A percentile compares a stretch with the other conserved stretches of the same genome.
phyloP scores from a whole-genome alignment of 495 filamentous ascomycete species.

The Margaritispora aquatica region DNA sequence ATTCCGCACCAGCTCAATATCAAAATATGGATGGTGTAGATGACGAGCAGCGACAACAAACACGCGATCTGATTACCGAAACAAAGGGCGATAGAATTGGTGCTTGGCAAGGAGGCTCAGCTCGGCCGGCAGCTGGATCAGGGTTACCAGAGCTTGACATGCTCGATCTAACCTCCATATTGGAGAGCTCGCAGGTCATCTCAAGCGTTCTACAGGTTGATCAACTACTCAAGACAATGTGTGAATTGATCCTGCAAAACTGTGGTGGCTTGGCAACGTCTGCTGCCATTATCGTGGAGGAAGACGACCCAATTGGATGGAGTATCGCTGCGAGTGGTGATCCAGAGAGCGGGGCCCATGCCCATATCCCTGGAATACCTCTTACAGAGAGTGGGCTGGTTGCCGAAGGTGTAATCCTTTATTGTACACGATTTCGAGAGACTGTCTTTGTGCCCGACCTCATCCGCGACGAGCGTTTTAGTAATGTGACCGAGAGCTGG shows the following conservation, averaged over 20 bases:
- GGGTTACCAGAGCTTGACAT: slow-evolving; percentile 63
- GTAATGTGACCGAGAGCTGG: slow-evolving; percentile 69
- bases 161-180: slow-evolving; percentile 79
- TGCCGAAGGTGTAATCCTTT: slow-evolving; percentile 72
- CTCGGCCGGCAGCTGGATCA: slow-evolving; percentile 35
- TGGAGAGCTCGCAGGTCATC: slow-evolving; percentile 84
- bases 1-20: slow-evolving; percentile 52
- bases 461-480: slow-evolving; percentile 78
- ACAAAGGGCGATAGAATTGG: slow-evolving; percentile 57
- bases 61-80: slow-evolving; percentile 38
- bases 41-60: slow-evolving; percentile 44
- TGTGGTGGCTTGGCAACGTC: slow-evolving; percentile 73
- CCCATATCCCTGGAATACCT: slow-evolving; percentile 56
- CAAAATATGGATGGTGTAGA: slow-evolving; percentile 46
- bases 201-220: slow-evolving; percentile 85
- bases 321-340: slow-evolving; percentile 73
- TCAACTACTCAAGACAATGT: slow-evolving; percentile 79
- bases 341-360: slow-evolving; percentile 56
- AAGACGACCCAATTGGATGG: slow-evolving; percentile 58
- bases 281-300: slow-evolving; percentile 71
- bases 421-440: slow-evolving; percentile 78
- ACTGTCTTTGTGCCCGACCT: slow-evolving; percentile 78
- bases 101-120: slow-evolving; percentile 50
- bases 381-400: slow-evolving; percentile 57
- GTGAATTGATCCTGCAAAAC: slow-evolving; percentile 80